Evolutionary conservation across 2,329 filamentous ascomycete genomes (phyloP), one percentile per base, ranked within the genome.

Genomic region (Sclerotinia spermophila): DNA sequence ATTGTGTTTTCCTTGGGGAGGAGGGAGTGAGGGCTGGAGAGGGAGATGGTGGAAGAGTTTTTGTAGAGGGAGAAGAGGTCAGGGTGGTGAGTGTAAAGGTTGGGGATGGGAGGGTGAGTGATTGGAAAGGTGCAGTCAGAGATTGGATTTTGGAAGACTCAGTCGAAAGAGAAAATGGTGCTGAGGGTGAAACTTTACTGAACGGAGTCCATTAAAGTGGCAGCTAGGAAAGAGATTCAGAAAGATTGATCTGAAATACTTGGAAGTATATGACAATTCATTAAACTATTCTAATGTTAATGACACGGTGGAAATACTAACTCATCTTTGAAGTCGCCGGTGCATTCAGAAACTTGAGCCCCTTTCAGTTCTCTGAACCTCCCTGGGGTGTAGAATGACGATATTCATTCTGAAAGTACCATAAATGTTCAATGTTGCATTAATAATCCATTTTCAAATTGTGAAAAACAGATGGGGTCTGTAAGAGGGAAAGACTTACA

Each of bases 91-190:
- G 95, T 8, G 96, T 98, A 11, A 88, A 86, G 76, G 93, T 98
- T 76, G 87, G 86, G 76, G 92, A 94, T 79, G 94, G 96, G 64
- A 87, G 94, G 77, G 96, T 96, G 77, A 94, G 92, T 74, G 96
- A 97, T 80, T 97, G 92, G 92, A 97, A 97, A 83, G 95, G 96
- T n/a, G 88, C 89, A 21, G 93, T 98, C 6, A 88, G 91, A 76
- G 95, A 98, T 79, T 98, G 89, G 88, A 79, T 72, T 68, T 74
- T 80, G 72, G 55, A 45, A 24, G 69, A 62, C 30, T 68, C 40
- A 5, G 38, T 53, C 2, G 35, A 64, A 13, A 65, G 51, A n/a
- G 68, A 61, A 44, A 72, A 71, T 67, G 53, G 71, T 68, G 45
- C 40, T 42, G 13, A 59, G 24, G 10, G 68, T 17, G 74, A 74